Evolutionary conservation across 179 eudicot species (phyloP).

Genomic region (Spergularia azorica): DNA sequence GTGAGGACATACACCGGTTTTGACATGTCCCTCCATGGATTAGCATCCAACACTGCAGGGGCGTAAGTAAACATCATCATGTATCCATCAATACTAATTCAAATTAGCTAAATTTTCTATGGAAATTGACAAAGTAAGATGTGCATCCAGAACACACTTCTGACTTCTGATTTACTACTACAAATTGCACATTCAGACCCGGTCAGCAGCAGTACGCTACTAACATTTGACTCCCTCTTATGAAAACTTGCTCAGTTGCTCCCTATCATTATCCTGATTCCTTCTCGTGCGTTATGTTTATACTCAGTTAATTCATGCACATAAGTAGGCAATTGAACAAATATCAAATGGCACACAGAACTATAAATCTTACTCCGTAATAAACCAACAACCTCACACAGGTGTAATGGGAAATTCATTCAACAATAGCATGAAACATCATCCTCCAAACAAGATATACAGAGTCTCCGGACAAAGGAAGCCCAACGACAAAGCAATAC

Average conservation of each 20-base stretch:
- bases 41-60: slow-evolving; percentile 70
- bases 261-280: not conserved
- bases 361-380: too few relatives aligned
- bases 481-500: too few relatives aligned
- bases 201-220: not conserved
- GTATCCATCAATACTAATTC: not conserved
- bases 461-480: too few relatives aligned
- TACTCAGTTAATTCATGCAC: not conserved
- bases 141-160: slow-evolving; percentile 4
- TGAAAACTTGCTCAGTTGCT: not conserved
- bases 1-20: slow-evolving; percentile 91
- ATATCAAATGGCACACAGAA: too few relatives aligned
- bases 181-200: not conserved
- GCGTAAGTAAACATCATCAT: slow-evolving; percentile 5
- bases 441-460: too few relatives aligned
- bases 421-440: too few relatives aligned
- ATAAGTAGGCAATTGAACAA: not conserved
- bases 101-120: not conserved
- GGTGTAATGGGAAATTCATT: too few relatives aligned
- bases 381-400: too few relatives aligned
- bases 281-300: not conserved
- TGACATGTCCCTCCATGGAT: slow-evolving; percentile 87
- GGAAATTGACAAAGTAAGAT: not conserved
- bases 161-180: not conserved
- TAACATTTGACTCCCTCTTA: not conserved